Base-by-base conservation (phyloP, 2,329 filamentous ascomycete genomes). In the Beauveria medogensis region DNA sequence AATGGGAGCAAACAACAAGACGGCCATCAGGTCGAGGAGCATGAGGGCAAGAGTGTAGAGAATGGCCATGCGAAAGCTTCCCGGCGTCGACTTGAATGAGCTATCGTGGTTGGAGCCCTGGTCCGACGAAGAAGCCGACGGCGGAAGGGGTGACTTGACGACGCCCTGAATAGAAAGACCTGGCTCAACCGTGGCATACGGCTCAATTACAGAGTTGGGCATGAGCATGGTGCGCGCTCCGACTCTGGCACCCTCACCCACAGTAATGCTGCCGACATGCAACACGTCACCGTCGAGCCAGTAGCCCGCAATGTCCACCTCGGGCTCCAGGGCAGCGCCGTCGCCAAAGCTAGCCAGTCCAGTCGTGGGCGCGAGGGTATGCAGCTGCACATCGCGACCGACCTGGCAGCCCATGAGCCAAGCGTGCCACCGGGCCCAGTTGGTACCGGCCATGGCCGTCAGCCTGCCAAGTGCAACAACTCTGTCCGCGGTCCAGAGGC, bases 271-370 rank as follows among this genome's bases (percentile, higher is more conserved):
- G 3, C 65, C 65, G 16, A 67, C 61, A 34, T 65, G 65, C 37
- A 67, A 50, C n/a, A 51, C 41, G 30, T 66, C 64, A n/a, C 65
- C 65, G 20, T 67, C 65, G 50, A 67, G 61, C 65, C 65, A 67
- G 64, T 64, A 67, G 6, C 65, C 65, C 5, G 62, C 59, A 16
- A 62, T 47, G 41, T 67, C 65, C n/a, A 60, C 65, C 26, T 67
- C 65, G 8, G 65, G 64, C 55, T 67, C 65, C 1, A 67, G 37
- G 5, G 64, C 63, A 16, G 64, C 65, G 12, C 61, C 63, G 9
- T 62, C 59, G 16, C 65, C 65, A 48, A 67, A 66, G 56, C 51
- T 63, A 8, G 63, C 65, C 6, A 66, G 63, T 1, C 65, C 65
- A 0, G 65, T 67, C 7, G 52, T 30, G 0, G 65, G 65, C 4